Base-by-base conservation (phyloP, 202 grass and related monocot species). In the Setaria viridis region DNA sequence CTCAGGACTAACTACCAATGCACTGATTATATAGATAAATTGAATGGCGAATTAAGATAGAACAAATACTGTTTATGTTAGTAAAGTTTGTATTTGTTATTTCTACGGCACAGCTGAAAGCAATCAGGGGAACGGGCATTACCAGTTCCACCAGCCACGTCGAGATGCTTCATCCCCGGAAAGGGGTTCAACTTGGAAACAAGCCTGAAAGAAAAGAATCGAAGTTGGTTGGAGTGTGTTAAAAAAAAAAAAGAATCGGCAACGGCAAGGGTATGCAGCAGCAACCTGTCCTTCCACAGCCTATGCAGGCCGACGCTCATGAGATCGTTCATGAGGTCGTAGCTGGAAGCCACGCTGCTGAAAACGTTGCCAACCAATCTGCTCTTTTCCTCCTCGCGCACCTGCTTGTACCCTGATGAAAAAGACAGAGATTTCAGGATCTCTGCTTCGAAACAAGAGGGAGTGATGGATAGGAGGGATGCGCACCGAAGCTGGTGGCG, bases 111-210 rank as follows among this genome's bases (percentile, higher is more conserved):
- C 72, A 81, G 34, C 49, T 47, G 46, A 83, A 83, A 48, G 69
- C 10, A 85, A 81, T 21, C 30, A 84, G 1, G 1, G n/a, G 53
- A 39, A 21, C 5, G n/a, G 4, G 72, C 2, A 20, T 41, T 94
- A 92, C 95, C 93, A 84, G 96, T 99, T 49, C 96, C 96, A 77
- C 96, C 96, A 74, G 96, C 93, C 48, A 99, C 96, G 59, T 99
- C 96, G 12, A 99, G 88, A 85, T 99, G 96, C 77, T 99, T 99
- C 96, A 99, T 95, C 66, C 96, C 93, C 20, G 93, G 93, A 81
- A 99, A 99, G 59, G 96, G 93, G 84, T 88, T 89, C 64, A 99
- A 35, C 66, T 94, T 90, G 5, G 91, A 94, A 70, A 99, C 76
- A 39, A 99, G 86, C 76, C 90, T 95, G 60, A 48, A 75, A 60